Evolutionary conservation across 2,329 filamentous ascomycete genomes (phyloP), one percentile per base, ranked within the genome.

Genomic region (Aspergillus fijiensis): DNA sequence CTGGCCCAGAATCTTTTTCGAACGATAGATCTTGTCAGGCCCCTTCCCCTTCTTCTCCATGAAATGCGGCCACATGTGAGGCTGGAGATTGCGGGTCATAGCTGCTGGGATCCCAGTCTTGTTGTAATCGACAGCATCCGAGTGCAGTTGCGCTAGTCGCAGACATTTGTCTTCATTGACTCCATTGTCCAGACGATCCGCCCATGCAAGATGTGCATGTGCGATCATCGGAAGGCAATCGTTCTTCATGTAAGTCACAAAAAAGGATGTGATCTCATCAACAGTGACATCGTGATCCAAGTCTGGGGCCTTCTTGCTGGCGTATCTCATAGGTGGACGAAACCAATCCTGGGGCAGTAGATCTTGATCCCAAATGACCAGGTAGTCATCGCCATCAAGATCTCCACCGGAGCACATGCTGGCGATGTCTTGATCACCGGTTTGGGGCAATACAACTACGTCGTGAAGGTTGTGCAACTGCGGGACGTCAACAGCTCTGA

Each of bases 401-500:
- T 99, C 95, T 0, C 95, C 95, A 2, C 95, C 95, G 4, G 95
- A 96, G 64, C 95, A 92, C 94, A 98, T 98, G 69, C 90, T 92
- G 0, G 93, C 87, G 23, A 99, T 79, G 63, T 96, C 92, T 16
- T 89, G 83, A 70, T 97, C 92, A 0, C 94, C 94, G 0, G 81
- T 88, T 39, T 90, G 86, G 0, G 95, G 91, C 52, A 99, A 89
- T 0, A 98, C 92, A 1, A 98, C 88, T 0, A 96, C 90, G 70
- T 98, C 88, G 59, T 85, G 88, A 4, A 97, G 81, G 68, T 97
- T 91, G 50, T 82, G 85, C 3, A 99, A 79, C n/a, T 80, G 79
- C 0, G 87, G 85, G 1, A 87, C 82, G 66, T 98, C 84, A 3
- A 98, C 88, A 2, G 95, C 95, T 63, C 87, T 84, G 1, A 98